These are phyloP conservation scores for Citrus unshiu DNA, from an alignment of 345 rosid species.

Conservation along the genomic window DNA sequence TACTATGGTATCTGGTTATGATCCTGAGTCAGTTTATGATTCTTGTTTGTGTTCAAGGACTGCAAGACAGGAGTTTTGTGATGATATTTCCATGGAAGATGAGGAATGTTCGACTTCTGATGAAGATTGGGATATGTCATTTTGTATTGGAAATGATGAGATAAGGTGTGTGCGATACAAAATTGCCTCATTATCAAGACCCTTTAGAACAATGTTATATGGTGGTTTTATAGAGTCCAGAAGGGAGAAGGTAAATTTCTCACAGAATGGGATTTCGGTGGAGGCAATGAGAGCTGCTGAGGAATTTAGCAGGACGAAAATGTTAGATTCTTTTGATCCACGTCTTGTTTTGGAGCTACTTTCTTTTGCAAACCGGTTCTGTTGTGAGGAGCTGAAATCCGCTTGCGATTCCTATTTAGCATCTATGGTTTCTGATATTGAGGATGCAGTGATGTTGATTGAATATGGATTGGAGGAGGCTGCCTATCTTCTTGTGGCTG, in stretches of 20 bases:
- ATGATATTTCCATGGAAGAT: slow-evolving; percentile 22
- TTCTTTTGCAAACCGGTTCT: slow-evolving; percentile 72
- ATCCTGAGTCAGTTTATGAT: slow-evolving; percentile 64
- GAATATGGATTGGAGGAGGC: slow-evolving; percentile 82
- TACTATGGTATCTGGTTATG: slow-evolving; percentile 64
- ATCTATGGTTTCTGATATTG: slow-evolving; percentile 48
- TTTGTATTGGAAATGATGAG: slow-evolving; percentile 75
- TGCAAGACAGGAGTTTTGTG: slow-evolving; percentile 28
- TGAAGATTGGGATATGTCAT: slow-evolving; percentile 66
- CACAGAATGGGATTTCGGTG: slow-evolving; percentile 60
- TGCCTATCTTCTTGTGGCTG: slow-evolving; percentile 73
- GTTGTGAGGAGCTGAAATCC: slow-evolving; percentile 80
- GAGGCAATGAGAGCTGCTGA: slow-evolving; percentile 75
- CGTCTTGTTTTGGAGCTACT: slow-evolving; percentile 67
- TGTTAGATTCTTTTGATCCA: slow-evolving; percentile 43
- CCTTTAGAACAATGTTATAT: slow-evolving; percentile 72
- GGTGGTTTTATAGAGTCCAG: slow-evolving; percentile 70
- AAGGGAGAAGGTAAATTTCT: slow-evolving; percentile 65
- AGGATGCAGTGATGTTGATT: slow-evolving; percentile 60
- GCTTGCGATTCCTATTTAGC: slow-evolving; percentile 76
- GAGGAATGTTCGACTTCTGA: slow-evolving; percentile 73
- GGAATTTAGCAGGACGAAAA: slow-evolving; percentile 64
- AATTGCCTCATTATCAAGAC: slow-evolving; percentile 67
- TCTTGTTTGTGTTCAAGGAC: slow-evolving; percentile 56
- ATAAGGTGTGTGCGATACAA: slow-evolving; percentile 65